Evolutionary conservation across 2,329 filamentous ascomycete species (phyloP), one percentile per base, ranked within the genome.

Genomic region (Raffaelea ambrosiae): DNA sequence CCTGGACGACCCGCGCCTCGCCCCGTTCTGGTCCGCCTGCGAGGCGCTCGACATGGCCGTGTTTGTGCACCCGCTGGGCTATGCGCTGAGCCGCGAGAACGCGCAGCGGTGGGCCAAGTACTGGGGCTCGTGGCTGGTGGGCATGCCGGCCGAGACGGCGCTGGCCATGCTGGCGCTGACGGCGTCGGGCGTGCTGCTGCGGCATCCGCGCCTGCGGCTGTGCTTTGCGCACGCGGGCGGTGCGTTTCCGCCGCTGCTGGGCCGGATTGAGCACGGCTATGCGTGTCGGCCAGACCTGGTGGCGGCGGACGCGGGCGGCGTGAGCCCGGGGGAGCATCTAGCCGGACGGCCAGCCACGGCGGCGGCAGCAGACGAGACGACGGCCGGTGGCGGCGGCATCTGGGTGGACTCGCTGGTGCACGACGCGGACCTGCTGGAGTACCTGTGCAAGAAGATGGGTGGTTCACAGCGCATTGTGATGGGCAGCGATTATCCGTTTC

Each of bases 351-450:
- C 7, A 13, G 26, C 7, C 26, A 29, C 26, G 26, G n/a, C n/a
- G n/a, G n/a, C n/a, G n/a, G n/a, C n/a, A n/a, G n/a, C n/a, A n/a
- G n/a, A n/a, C n/a, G n/a, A n/a, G n/a, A n/a, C n/a, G n/a, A n/a
- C n/a, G n/a, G n/a, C n/a, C n/a, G n/a, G n/a, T n/a, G 33, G 35
- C 14, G 43, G 43, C 21, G 16, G 21, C 16, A 16, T 46, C 38
- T 46, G 44, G 44, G 44, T 46, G 16, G 38, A 46, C 38, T 46
- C 44, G 36, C 44, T 46, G 14, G 44, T 46, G 44, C 44, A 46
- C 38, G 44, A 46, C 14, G 36, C 26, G 3, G 44, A 46, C 38
- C 26, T 46, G 44, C 44, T 46, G 36, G 44, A 33, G 36, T 46
- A 40, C 22, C 44, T 46, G 44, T 46, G 44, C 38, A 33, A 35